Conservation (phyloP, 169 alveolate species). For the Amoebophrya sp. region DNA sequence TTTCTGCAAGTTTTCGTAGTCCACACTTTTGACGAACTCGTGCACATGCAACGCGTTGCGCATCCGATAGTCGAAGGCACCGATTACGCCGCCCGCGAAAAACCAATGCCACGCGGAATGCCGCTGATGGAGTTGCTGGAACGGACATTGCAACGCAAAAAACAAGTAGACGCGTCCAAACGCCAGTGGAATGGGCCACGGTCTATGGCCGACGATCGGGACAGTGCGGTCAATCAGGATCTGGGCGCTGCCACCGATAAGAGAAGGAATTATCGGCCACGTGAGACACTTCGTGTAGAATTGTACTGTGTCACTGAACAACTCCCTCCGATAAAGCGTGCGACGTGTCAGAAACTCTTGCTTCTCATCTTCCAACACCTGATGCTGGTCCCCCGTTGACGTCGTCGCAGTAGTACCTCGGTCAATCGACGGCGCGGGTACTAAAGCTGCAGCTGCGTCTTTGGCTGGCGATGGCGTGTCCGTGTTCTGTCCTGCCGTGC, state of each 20-base stretch:
- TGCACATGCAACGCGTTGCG: not conserved
- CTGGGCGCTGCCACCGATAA: not conserved
- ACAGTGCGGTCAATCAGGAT: not conserved
- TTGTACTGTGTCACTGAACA: not conserved
- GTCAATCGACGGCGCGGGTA: no score
- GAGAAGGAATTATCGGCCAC: not conserved
- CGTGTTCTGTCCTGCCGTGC: no score
- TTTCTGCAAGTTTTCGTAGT: not conserved
- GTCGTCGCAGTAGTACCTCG: no score
- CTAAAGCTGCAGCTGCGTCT: no score
- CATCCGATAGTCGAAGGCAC: not conserved
- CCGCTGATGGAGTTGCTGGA: not conserved
- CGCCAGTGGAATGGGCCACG: not conserved
- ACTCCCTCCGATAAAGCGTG: not conserved
- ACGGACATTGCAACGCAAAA: not conserved
- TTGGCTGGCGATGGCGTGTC: no score
- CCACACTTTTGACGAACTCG: not conserved
- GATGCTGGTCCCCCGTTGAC: no score
- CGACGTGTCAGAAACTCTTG: not conserved
- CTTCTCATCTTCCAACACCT: no score
- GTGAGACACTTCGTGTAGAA: not conserved
- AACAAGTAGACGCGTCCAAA: not conserved
- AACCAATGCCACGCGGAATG: conserved; percentile 16
- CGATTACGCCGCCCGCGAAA: not conserved
- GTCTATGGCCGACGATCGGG: not conserved